Conservation (phyloP, 2,329 filamentous ascomycete genomes). For the Pseudocercospora fijiensis region DNA sequence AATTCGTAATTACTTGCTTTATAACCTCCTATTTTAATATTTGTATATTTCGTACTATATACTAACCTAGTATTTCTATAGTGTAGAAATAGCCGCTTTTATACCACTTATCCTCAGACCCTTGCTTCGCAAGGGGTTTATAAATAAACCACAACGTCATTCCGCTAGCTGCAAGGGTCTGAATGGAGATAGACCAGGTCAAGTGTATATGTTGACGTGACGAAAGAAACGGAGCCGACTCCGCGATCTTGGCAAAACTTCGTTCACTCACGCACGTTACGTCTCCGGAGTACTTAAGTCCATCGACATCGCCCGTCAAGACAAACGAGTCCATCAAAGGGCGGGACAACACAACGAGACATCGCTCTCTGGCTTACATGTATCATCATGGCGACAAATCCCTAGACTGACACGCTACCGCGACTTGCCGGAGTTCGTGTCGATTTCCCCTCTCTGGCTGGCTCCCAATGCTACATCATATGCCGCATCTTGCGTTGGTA, state of each 20-base stretch:
- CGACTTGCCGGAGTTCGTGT: not conserved
- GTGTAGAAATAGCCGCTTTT: too few relatives aligned
- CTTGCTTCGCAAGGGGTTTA: too few relatives aligned
- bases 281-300: not conserved
- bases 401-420: not conserved
- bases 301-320: not conserved
- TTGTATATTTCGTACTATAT: too few relatives aligned
- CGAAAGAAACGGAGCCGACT: too few relatives aligned
- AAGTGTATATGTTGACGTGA: not conserved
- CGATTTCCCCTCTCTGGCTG: not conserved
- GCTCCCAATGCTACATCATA: not conserved
- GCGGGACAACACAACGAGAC: not conserved
- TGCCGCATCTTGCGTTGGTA: not conserved
- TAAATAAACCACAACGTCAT: too few relatives aligned
- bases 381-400: not conserved
- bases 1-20: too few relatives aligned
- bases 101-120: too few relatives aligned
- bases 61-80: too few relatives aligned
- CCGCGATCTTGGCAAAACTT: not conserved
- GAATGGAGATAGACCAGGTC: too few relatives aligned
- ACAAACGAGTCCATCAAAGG: not conserved
- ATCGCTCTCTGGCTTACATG: not conserved
- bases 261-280: not conserved
- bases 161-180: too few relatives aligned
- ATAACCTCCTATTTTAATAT: too few relatives aligned